A percentile compares a stretch with the other conserved stretches of the same genome.
These are phyloP conservation scores for Ramichloridium luteum DNA, from an alignment of 2,329 filamentous ascomycete genomes.

Conservation along the genomic window DNA sequence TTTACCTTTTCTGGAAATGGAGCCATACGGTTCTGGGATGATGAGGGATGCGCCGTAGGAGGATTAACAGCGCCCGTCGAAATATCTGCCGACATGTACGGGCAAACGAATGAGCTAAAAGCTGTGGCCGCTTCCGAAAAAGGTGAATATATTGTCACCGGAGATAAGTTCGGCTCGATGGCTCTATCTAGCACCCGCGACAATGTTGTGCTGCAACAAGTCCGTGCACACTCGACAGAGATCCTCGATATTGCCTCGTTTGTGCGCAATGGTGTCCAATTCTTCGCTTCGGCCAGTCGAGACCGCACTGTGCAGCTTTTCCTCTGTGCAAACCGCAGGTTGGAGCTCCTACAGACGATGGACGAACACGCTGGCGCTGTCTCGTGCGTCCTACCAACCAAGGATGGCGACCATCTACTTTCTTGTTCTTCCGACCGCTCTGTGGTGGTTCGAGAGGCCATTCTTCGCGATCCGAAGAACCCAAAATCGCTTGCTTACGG, in stretches of 20 bases:
- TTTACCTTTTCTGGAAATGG: constrained; percentile 82
- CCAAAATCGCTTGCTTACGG: constrained; percentile 60
- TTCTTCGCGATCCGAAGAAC: constrained; percentile 52
- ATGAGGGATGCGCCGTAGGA: constrained; percentile 55
- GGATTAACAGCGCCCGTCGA: constrained; percentile 60
- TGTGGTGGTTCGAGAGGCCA: constrained; percentile 66
- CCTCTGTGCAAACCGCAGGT: constrained; percentile 35
- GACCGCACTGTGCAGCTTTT: constrained; percentile 95
- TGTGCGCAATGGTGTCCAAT: constrained; percentile 46
- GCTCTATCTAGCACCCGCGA: constrained; percentile 45
- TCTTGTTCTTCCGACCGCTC: constrained; percentile 85
- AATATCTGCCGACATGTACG: constrained; percentile 38
- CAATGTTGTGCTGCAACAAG: constrained; percentile 52
- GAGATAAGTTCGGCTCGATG: constrained; percentile 77
- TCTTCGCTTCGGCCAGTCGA: constrained; percentile 73
- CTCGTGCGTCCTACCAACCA: constrained; percentile 60
- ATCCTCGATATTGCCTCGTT: constrained; percentile 70
- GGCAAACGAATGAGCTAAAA: constrained; percentile 44
- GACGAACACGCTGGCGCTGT: constrained; percentile 85
- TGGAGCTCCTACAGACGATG: constrained; percentile 73
- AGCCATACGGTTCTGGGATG: constrained; percentile 69
- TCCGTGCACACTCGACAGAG: constrained; percentile 77
- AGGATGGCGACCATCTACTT: constrained; percentile 54
- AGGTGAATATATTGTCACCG: constrained; percentile 60
- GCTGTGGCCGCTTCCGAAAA: constrained; percentile 47